phyloP scores from a whole-genome alignment of 2,329 filamentous ascomycete species.

The Ophiostoma sp. region DNA sequence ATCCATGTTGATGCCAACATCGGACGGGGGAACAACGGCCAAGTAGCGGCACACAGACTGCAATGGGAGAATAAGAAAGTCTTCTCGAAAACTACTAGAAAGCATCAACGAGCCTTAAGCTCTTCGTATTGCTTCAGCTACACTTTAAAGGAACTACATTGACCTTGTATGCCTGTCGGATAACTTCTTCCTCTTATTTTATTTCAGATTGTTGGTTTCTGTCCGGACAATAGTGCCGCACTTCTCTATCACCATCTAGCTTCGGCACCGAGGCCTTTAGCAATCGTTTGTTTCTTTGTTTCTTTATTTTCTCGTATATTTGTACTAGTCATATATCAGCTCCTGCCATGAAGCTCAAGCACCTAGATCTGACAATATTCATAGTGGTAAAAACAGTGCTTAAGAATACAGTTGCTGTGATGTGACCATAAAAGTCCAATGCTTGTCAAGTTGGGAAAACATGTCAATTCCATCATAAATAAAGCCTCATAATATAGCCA shows the following conservation, averaged over 20 bases:
- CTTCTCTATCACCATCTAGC: neutral
- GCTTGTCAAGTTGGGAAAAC: too few species aligned
- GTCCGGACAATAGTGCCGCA: neutral
- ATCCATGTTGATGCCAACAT: neutral
- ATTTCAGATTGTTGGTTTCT: neutral
- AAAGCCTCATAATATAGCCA: neutral
- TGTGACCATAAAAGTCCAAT: too few species aligned
- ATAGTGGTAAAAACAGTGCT: too few species aligned
- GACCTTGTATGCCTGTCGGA: neutral
- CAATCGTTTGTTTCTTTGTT: neutral
- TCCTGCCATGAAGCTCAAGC: too few species aligned
- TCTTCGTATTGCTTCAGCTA: neutral
- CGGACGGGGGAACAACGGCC: neutral
- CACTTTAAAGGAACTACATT: neutral
- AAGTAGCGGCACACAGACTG: neutral
- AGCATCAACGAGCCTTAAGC: neutral
- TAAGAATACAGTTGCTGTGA: too few species aligned
- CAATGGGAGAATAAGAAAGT: neutral
- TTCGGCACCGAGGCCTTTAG: neutral
- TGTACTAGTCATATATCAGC: too few species aligned
- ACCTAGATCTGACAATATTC: too few species aligned
- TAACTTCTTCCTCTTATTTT: neutral
- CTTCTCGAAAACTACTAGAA: conserved; percentile 1
- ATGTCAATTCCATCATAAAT: too few species aligned
- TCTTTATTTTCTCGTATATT: neutral